phyloP scores from a whole-genome alignment of 805 yeast species.

The Saccharomycopsis oosterbeekiorum region DNA sequence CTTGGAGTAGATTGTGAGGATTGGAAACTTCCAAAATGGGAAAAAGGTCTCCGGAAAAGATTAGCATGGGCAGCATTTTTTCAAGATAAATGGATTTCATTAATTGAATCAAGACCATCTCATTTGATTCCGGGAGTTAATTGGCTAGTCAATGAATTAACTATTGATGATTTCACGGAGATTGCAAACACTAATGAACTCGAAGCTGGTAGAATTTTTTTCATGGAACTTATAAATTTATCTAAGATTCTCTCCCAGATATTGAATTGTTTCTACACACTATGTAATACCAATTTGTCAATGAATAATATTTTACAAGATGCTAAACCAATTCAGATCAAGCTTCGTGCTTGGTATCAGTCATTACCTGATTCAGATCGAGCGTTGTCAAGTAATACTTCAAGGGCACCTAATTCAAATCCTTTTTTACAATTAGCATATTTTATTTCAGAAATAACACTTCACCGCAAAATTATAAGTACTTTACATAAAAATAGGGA shows the following conservation, averaged over 20 bases:
- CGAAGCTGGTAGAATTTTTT: conserved; percentile 58
- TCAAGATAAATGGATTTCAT: conserved; percentile 85
- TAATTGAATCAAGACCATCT: conserved; percentile 77
- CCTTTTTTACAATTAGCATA: conserved; percentile 78
- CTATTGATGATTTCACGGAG: conserved; percentile 50
- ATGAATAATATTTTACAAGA: conserved; percentile 59
- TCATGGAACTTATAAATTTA: conserved; percentile 56
- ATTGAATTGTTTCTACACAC: conserved; percentile 60
- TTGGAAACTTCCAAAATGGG: conserved; percentile 96
- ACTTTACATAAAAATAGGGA: conserved; percentile 30
- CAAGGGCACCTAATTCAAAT: conserved; percentile 47
- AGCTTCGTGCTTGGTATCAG: conserved; percentile 68
- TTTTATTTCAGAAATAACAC: conserved; percentile 79
- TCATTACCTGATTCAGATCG: conserved; percentile 37
- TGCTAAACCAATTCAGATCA: conserved; percentile 76
- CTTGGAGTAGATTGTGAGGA: conserved; percentile 80
- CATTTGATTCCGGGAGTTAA: conserved; percentile 62
- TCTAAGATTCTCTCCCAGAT: conserved; percentile 65
- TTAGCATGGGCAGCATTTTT: conserved; percentile 93
- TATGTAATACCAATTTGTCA: conserved; percentile 47
- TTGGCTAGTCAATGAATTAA: conserved; percentile 68
- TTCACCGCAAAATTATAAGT: conserved; percentile 69
- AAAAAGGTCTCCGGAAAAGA: conserved; percentile 75
- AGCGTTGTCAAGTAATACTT: conserved; percentile 29
- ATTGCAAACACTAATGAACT: not conserved